These are phyloP conservation scores for Tolypocladium nubicola DNA, from an alignment of 2,329 filamentous ascomycete species.

Conservation along the genomic window DNA sequence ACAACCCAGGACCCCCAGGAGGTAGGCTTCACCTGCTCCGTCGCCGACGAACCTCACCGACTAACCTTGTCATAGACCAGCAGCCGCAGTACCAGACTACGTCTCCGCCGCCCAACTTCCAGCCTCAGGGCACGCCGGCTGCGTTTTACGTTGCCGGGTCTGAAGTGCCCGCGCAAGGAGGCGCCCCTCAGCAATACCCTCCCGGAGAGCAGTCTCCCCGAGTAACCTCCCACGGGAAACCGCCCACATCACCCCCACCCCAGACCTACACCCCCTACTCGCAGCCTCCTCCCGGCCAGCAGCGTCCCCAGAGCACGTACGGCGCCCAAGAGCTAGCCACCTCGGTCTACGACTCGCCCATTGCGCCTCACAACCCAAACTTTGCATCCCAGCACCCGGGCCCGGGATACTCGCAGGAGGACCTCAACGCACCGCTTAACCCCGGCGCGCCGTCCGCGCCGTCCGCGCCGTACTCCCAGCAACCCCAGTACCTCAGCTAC, in stretches of 20 bases:
- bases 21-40: slow-evolving; percentile 10
- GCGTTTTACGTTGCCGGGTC: slow-evolving; percentile 58
- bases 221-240: slow-evolving; percentile 33
- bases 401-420: slow-evolving; percentile 38
- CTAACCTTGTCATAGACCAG: slow-evolving; percentile 21
- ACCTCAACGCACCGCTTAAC: slow-evolving; percentile 18
- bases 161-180: slow-evolving; percentile 35
- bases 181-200: slow-evolving; percentile 36
- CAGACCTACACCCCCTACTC: slow-evolving; percentile 33
- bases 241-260: slow-evolving; percentile 40
- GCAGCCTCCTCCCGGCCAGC: slow-evolving; percentile 27
- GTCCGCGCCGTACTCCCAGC: slow-evolving; percentile 16
- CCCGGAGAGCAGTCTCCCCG: slow-evolving; percentile 41
- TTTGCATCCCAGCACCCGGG: slow-evolving; percentile 33
- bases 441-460: slow-evolving; percentile 15
- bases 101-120: slow-evolving; percentile 43
- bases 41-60: not conserved
- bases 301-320: slow-evolving; percentile 57
- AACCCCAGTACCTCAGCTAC: slow-evolving; percentile 31
- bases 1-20: slow-evolving; percentile 45
- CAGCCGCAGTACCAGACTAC: slow-evolving; percentile 35
- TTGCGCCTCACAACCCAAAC: slow-evolving; percentile 40
- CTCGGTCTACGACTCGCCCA: slow-evolving; percentile 65
- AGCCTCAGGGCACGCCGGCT: slow-evolving; percentile 39
- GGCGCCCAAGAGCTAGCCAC: slow-evolving; percentile 70